Percentiles rank a stretch among this genome's conserved stretches.
Conservation (phyloP, 306 rosid genomes). For the Rosa multiflora region DNA sequence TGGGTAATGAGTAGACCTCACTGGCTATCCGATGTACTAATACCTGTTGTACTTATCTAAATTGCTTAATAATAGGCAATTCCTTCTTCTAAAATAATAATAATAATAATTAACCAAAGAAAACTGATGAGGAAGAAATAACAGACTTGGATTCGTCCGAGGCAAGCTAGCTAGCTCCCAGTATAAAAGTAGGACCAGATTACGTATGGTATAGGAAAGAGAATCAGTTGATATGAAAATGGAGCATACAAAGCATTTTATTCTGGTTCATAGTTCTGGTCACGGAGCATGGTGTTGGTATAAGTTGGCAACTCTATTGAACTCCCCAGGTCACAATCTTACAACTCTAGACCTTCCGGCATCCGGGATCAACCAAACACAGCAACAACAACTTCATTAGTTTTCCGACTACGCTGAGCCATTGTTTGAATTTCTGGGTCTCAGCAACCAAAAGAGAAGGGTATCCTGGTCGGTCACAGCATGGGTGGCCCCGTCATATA, state of each 20-base stretch:
- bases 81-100: too few relatives aligned
- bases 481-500: conserved; percentile 35
- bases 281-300: conserved; percentile 78
- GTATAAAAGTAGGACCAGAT: too few relatives aligned
- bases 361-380: conserved; percentile 41
- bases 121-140: too few relatives aligned
- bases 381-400: conserved; percentile 17
- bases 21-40: too few relatives aligned
- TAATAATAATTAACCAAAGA: too few relatives aligned
- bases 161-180: too few relatives aligned
- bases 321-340: conserved; percentile 38
- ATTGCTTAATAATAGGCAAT: too few relatives aligned
- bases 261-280: conserved; percentile 54
- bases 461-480: conserved; percentile 49
- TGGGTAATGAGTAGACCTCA: too few relatives aligned
- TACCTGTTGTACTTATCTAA: too few relatives aligned
- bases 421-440: conserved; percentile 30
- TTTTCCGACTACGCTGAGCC: conserved; percentile 38
- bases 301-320: conserved; percentile 32
- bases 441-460: conserved; percentile 28
- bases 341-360: conserved; percentile 48
- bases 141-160: too few relatives aligned
- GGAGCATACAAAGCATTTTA: conserved; percentile 26
- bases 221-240: too few relatives aligned
- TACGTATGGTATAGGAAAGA: too few relatives aligned